phyloP scores from a whole-genome alignment of 805 yeast species.

The Clavispora phyllophila region DNA sequence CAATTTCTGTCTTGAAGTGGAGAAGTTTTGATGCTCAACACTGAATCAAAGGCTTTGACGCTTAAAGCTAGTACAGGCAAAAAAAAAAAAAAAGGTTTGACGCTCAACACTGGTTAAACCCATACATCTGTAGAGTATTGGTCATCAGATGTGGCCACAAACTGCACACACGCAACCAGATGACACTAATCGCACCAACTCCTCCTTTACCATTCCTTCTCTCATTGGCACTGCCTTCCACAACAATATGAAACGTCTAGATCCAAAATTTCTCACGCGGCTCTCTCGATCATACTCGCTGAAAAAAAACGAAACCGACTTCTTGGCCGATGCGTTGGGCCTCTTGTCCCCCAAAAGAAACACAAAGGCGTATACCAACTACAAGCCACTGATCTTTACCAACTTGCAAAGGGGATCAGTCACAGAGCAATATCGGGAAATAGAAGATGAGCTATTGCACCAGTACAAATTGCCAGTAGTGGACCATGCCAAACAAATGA shows the following conservation, averaged over 20 bases:
- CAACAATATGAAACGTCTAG: not conserved
- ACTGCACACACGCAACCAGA: too few relatives aligned
- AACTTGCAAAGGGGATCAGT: constrained; percentile 31
- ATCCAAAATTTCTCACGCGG: not conserved
- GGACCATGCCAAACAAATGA: constrained; percentile 12
- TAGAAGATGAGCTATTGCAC: constrained; percentile 1
- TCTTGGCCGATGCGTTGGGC: constrained; percentile 33
- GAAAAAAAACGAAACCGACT: constrained; percentile 7
- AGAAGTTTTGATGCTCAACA: too few relatives aligned
- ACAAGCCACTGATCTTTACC: constrained; percentile 30
- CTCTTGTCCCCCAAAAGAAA: constrained; percentile 23
- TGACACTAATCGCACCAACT: too few relatives aligned
- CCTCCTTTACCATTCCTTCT: too few relatives aligned
- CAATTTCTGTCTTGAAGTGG: too few relatives aligned
- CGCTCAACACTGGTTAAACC: too few relatives aligned
- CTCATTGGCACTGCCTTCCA: not conserved
- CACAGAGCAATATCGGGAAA: constrained; percentile 21
- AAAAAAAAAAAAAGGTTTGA: too few relatives aligned
- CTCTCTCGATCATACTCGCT: constrained; percentile 1
- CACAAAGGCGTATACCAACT: constrained; percentile 9
- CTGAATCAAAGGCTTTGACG: too few relatives aligned
- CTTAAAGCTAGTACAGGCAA: too few relatives aligned
- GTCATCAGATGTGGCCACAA: too few relatives aligned
- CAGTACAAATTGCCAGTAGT: constrained; percentile 3
- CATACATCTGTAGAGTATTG: too few relatives aligned